Evolutionary conservation across 2,329 filamentous ascomycete species (phyloP).

Genomic region (Clarireedia sp.): DNA sequence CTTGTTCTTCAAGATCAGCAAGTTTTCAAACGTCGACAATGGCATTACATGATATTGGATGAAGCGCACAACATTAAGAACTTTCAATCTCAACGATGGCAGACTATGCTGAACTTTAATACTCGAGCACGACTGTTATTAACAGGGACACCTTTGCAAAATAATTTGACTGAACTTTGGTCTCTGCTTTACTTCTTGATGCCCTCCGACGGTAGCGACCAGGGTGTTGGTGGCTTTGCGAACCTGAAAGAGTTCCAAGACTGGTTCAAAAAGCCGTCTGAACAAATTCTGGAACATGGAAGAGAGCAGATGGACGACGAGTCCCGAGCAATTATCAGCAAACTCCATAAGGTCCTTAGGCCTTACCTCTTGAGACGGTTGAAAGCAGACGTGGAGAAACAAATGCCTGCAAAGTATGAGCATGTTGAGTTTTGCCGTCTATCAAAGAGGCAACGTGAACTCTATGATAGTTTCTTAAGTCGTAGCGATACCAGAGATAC

Average conservation of each 20-base stretch:
- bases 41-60: constrained; percentile 98
- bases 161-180: constrained; percentile 95
- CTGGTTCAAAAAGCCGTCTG: constrained; percentile 91
- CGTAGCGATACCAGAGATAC: constrained; percentile 84
- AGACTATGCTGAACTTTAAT: constrained; percentile 87
- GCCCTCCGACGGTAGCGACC: constrained; percentile 67
- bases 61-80: constrained; percentile 99
- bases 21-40: constrained; percentile 83
- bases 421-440: constrained; percentile 93
- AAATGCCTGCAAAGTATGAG: constrained; percentile 97
- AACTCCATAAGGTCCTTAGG: constrained; percentile 87
- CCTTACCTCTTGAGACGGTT: constrained; percentile 85
- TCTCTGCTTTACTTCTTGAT: constrained; percentile 94
- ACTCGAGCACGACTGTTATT: constrained; percentile 80
- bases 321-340: constrained; percentile 81
- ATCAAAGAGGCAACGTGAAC: constrained; percentile 87
- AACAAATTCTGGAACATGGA: constrained; percentile 92
- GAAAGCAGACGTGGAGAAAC: constrained; percentile 96
- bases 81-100: constrained; percentile 96
- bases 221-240: constrained; percentile 81
- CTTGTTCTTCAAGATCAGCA: constrained; percentile 90
- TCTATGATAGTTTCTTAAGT: constrained; percentile 95
- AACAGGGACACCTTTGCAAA: constrained; percentile 92
- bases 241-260: constrained; percentile 94
- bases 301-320: constrained; percentile 92